Conservation (phyloP, 2,329 filamentous ascomycete genomes). For the Nemania serpens region DNA sequence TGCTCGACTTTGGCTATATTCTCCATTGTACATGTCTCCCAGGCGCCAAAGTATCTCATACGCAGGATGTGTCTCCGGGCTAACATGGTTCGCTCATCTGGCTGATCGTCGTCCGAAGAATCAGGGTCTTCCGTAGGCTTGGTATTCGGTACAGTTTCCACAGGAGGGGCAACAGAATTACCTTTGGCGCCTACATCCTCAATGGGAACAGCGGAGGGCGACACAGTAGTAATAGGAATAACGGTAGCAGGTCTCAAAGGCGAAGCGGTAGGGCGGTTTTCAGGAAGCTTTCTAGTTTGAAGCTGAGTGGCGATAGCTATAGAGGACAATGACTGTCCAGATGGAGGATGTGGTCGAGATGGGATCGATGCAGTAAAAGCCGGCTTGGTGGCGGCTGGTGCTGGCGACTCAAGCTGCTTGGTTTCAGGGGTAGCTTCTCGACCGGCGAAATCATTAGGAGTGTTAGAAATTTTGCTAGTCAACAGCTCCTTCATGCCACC, state of each 20-base stretch:
- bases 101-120: constrained; percentile 28
- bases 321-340: constrained; percentile 9
- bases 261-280: not conserved
- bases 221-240: not conserved
- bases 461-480: constrained; percentile 8
- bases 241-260: not conserved
- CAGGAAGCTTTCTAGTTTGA: constrained; percentile 4
- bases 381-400: not conserved
- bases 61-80: constrained; percentile 43
- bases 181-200: no score
- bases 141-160: not conserved
- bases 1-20: constrained; percentile 33
- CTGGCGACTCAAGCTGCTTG: not conserved
- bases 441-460: not conserved
- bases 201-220: not conserved
- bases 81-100: constrained; percentile 40
- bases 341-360: constrained; percentile 3
- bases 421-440: not conserved
- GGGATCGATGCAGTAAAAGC: not conserved
- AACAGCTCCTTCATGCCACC: constrained; percentile 15
- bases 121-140: constrained; percentile 12
- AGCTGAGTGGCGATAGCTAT: constrained; percentile 5
- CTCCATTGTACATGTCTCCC: constrained; percentile 38
- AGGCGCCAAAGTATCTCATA: constrained; percentile 42
- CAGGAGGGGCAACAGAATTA: not conserved